Conservation (phyloP, 148 eudicot genomes). For the Selenicereus undatus region DNA sequence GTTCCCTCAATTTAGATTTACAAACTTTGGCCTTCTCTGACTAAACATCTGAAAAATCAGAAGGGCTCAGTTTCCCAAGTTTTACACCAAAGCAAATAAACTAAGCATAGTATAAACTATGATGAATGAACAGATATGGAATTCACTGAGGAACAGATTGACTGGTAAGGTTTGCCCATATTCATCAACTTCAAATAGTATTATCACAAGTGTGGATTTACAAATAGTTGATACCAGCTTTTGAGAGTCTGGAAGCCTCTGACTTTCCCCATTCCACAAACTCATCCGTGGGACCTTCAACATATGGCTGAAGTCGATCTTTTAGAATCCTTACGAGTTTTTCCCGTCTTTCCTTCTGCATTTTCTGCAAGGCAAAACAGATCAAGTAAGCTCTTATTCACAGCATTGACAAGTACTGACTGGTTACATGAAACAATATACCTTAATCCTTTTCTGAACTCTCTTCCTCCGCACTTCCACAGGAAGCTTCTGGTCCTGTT, state of each 20-base stretch:
- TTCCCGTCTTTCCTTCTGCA: slow-evolving; percentile 74
- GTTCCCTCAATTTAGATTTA: neutral
- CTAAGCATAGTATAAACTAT: neutral
- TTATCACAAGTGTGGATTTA: neutral
- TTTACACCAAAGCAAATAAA: neutral
- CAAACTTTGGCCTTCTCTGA: neutral
- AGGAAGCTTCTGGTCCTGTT: slow-evolving; percentile 50
- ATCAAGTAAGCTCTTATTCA: slow-evolving; percentile 6
- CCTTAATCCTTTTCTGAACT: slow-evolving; percentile 79
- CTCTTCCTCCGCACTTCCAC: slow-evolving; percentile 52
- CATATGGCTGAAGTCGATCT: slow-evolving; percentile 67
- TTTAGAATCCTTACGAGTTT: slow-evolving; percentile 60
- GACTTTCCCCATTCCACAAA: slow-evolving; percentile 72
- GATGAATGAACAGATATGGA: neutral
- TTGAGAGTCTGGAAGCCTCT: slow-evolving; percentile 74
- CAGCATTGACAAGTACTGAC: slow-evolving; percentile 1
- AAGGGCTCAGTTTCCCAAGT: neutral
- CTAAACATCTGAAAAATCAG: neutral
- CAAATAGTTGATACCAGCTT: slow-evolving; percentile 54
- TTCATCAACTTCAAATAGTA: neutral
- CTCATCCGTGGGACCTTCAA: slow-evolving; percentile 62
- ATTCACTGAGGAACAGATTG: neutral
- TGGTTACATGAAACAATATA: slow-evolving; percentile 20
- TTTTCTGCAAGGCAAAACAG: slow-evolving; percentile 38
- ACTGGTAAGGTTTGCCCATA: neutral